Evolutionary conservation across 2,329 filamentous ascomycete species (phyloP), one percentile per base, ranked within the genome.

Genomic region (Nemania abortiva): DNA sequence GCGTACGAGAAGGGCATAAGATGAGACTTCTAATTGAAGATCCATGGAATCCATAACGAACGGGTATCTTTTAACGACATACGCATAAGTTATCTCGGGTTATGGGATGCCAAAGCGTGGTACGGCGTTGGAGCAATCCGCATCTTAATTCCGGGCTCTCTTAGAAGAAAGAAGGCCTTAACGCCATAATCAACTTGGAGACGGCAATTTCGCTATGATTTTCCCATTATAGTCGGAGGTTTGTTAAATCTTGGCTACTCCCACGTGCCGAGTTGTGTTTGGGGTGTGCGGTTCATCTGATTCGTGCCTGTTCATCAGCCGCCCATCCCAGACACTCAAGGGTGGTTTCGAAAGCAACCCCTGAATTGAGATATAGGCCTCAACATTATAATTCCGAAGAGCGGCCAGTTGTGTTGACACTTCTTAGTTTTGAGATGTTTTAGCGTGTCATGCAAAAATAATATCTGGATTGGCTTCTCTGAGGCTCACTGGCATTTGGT

Each of bases 261-360:
- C 37, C 66, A 68, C 66, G 61, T 68, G 66, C 56, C 61, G 66
- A 29, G 29, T 55, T 6, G 52, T 37, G 54, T 67, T 57, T 57
- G 29, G 55, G 61, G 42, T 64, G 20, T 27, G 59, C 37, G 45
- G 53, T 68, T 60, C 65, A 50, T 68, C 60, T 68, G 54, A 68
- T 65, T 60, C 57, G 50, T 42, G 39, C 55, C 59, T 54, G 61
- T 60, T 42, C 61, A 68, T 65, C 66, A 50, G 66, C 66, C 66
- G 66, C 31, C 37, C 61, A 60, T 68, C 66, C 61, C 50, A 65
- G 57, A 68, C 66, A 68, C 39, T 52, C 61, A 24, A 56, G 45
- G 18, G 42, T 49, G 20, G 66, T 68, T 68, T 68, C 66, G 61
- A 68, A 65, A 65, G 29, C 13, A 55, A 52, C 60, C 66, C 66